Conservation (phyloP, 257 asterid species). For the Gentiana straminea region DNA sequence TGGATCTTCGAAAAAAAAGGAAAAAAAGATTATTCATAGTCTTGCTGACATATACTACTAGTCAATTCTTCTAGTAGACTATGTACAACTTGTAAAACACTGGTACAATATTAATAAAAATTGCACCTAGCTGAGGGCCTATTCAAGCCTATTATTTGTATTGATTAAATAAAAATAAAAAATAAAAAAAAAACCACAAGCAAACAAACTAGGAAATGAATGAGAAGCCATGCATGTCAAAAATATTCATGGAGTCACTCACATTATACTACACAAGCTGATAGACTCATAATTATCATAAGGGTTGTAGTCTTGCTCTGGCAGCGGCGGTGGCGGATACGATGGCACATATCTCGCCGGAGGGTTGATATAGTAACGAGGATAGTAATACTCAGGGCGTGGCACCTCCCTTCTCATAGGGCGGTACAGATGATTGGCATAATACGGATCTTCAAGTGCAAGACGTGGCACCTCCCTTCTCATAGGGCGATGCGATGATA, state of each 20-base stretch:
- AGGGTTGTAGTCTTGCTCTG: background rate
- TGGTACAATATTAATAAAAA: too few relatives aligned
- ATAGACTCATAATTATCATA: background rate
- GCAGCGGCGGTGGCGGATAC: background rate
- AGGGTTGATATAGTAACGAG: background rate
- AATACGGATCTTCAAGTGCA: background rate
- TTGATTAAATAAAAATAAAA: too few relatives aligned
- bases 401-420: background rate
- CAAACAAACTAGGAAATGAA: too few relatives aligned
- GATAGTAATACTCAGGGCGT: background rate
- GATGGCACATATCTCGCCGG: background rate
- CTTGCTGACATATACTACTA: too few relatives aligned
- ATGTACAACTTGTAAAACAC: too few relatives aligned
- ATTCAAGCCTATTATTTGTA: too few relatives aligned
- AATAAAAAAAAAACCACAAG: too few relatives aligned
- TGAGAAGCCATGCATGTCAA: too few relatives aligned
- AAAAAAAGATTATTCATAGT: too few relatives aligned
- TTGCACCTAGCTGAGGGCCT: too few relatives aligned
- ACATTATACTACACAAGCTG: slow-evolving; percentile 1
- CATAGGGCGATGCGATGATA: background rate
- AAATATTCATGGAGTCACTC: background rate
- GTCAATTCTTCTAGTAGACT: too few relatives aligned
- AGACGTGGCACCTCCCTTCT: slow-evolving; percentile 3
- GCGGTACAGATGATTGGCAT: background rate
- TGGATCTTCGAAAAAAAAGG: too few relatives aligned